phyloP scores from a whole-genome alignment of 768 basidiomycete genomes.

The Steccherinum ochraceum region DNA sequence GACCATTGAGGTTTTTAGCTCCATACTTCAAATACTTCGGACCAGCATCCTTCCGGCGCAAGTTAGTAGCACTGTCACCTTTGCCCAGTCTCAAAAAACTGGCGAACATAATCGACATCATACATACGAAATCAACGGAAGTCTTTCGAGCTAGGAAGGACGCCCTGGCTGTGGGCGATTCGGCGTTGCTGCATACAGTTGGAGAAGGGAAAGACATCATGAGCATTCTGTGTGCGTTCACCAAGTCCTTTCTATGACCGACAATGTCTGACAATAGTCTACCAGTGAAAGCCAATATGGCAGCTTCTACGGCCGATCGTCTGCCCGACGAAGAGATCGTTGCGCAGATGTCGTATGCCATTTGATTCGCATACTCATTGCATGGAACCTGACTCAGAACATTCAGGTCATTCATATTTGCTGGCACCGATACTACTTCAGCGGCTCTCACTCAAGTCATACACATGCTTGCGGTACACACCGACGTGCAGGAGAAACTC shows the following conservation, averaged over 20 bases:
- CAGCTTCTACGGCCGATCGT: slow-evolving; percentile 13
- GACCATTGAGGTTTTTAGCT: not conserved
- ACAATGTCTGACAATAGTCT: too few species aligned
- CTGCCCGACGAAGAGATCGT: slow-evolving; percentile 27
- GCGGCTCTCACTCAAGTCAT: slow-evolving; percentile 15
- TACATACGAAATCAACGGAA: slow-evolving; percentile 12
- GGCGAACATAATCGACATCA: slow-evolving; percentile 8
- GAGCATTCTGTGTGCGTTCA: slow-evolving; percentile 20
- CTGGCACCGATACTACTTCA: slow-evolving; percentile 24
- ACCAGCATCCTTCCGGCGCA: slow-evolving; percentile 1
- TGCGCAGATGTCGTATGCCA: slow-evolving; percentile 24
- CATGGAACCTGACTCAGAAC: not conserved
- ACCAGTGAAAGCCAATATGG: slow-evolving; percentile 18
- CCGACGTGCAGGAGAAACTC: slow-evolving; percentile 29
- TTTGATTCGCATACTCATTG: not conserved
- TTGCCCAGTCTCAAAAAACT: slow-evolving; percentile 7
- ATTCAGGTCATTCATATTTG: slow-evolving; percentile 17
- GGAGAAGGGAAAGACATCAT: slow-evolving; percentile 25
- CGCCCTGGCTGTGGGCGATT: slow-evolving; percentile 14
- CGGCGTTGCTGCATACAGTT: slow-evolving; percentile 12
- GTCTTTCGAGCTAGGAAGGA: slow-evolving; percentile 15
- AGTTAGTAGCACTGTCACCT: slow-evolving; percentile 6
- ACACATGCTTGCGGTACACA: slow-evolving; percentile 20
- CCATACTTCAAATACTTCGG: slow-evolving; percentile 8
- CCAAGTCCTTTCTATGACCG: too few species aligned